Percentiles rank a stretch among this genome's conserved stretches.
Evolutionary conservation across 305 asterid species (phyloP).

Genomic region (Solanum chacoense): DNA sequence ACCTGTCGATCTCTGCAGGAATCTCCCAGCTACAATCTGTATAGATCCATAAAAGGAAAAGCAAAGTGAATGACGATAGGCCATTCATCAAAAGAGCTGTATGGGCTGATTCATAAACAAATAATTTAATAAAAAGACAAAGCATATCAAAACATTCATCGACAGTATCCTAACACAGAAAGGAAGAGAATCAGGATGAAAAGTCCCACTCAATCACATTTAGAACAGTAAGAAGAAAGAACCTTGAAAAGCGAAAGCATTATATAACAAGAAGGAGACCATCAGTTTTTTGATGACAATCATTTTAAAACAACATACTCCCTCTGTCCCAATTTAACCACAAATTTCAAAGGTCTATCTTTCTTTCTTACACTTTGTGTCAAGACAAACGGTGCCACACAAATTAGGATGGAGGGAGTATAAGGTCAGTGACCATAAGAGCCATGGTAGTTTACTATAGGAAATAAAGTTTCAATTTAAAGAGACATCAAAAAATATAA

Average conservation of each 20-base stretch:
- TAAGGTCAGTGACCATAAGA: neutral
- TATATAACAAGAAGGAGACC: neutral
- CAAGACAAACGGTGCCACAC: neutral
- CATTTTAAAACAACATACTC: neutral
- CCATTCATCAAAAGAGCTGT: neutral
- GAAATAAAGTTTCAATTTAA: neutral
- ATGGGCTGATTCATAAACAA: neutral
- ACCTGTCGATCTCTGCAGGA: slow-evolving; percentile 72
- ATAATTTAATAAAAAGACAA: neutral
- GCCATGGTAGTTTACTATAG: neutral
- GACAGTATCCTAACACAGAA: neutral
- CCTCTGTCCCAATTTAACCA: neutral
- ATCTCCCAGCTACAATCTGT: slow-evolving; percentile 96
- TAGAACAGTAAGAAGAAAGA: neutral
- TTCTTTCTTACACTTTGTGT: neutral
- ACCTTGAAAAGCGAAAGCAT: neutral
- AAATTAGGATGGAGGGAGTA: neutral
- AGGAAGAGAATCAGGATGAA: neutral
- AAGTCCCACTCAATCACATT: neutral
- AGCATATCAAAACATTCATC: neutral
- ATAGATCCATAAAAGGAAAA: slow-evolving; percentile 7
- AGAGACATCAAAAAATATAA: neutral
- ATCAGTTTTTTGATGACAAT: neutral
- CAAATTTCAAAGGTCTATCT: neutral
- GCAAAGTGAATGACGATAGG: neutral